Percentiles rank a stretch among this genome's conserved stretches.
Conservation (phyloP, 1,139 yeast genomes). For the Suhomyces choctaworum region DNA sequence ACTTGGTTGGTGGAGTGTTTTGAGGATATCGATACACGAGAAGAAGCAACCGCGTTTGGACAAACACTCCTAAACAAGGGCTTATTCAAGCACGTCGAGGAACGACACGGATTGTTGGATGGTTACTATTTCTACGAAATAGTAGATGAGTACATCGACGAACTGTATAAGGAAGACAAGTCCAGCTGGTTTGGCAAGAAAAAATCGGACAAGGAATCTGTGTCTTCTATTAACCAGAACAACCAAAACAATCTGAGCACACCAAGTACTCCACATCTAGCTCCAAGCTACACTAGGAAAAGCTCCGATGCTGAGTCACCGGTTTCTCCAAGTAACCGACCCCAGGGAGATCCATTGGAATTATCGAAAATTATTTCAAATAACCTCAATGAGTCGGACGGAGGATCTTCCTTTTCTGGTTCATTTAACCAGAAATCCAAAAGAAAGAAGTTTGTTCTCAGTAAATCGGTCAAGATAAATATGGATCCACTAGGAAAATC, state of each 20-base stretch:
- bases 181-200: constrained; percentile 39
- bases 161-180: constrained; percentile 23
- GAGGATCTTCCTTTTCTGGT: constrained; percentile 34
- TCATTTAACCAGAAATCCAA: constrained; percentile 26
- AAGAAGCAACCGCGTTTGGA: constrained; percentile 80
- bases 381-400: constrained; percentile 30
- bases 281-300: constrained; percentile 21
- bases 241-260: constrained; percentile 6
- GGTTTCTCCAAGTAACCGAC: constrained; percentile 27
- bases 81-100: constrained; percentile 76
- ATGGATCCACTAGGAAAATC: constrained; percentile 75
- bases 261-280: constrained; percentile 18
- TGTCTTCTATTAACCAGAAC: background rate
- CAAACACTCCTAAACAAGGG: constrained; percentile 71
- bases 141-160: constrained; percentile 54
- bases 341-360: constrained; percentile 22
- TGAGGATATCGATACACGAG: constrained; percentile 75
- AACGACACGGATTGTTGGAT: constrained; percentile 80
- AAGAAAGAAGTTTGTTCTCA: constrained; percentile 45
- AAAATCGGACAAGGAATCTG: constrained; percentile 15
- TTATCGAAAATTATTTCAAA: constrained; percentile 28
- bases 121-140: constrained; percentile 90
- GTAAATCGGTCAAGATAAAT: constrained; percentile 66
- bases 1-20: constrained; percentile 80
- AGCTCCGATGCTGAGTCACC: constrained; percentile 33